phyloP scores from a whole-genome alignment of 2,329 filamentous ascomycete species.

The Didymella sp. region DNA sequence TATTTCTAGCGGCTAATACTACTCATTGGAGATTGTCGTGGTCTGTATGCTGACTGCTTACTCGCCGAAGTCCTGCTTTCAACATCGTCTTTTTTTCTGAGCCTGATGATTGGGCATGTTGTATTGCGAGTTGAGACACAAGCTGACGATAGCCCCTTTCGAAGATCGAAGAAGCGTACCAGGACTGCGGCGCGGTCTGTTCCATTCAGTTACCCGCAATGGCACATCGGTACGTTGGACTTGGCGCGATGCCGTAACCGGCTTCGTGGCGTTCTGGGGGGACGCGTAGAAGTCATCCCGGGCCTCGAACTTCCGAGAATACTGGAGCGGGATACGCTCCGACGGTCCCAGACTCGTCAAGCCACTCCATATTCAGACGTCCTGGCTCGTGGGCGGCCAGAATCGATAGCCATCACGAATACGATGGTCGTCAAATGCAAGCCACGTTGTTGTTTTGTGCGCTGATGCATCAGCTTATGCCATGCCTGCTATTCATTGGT shows the following conservation, averaged over 20 bases:
- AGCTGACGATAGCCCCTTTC: not conserved
- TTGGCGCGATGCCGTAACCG: slow-evolving; percentile 7
- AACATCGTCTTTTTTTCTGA: not conserved
- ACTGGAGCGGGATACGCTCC: slow-evolving; percentile 4
- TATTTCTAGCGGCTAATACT: not conserved
- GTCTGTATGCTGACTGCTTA: not conserved
- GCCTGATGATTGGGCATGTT: not conserved
- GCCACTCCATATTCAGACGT: slow-evolving; percentile 7
- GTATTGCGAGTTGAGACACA: not conserved
- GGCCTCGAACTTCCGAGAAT: slow-evolving; percentile 8
- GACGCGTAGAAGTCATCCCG: slow-evolving; percentile 7
- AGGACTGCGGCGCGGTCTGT: slow-evolving; percentile 1
- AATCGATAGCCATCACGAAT: slow-evolving; percentile 15
- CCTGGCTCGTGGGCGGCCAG: slow-evolving; percentile 12
- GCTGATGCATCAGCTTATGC: slow-evolving; percentile 2
- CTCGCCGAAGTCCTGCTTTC: not conserved
- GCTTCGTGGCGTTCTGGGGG: slow-evolving; percentile 16
- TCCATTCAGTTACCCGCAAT: slow-evolving; percentile 13
- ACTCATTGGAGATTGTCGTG: not conserved
- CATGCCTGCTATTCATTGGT: not conserved
- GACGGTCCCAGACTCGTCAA: slow-evolving; percentile 11
- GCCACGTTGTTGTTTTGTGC: slow-evolving; percentile 4
- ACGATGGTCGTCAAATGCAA: slow-evolving; percentile 16
- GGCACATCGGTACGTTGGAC: slow-evolving; percentile 2
- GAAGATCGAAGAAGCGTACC: not conserved